Percentiles rank a stretch among this genome's conserved stretches.
Evolutionary conservation across 768 basidiomycete species (phyloP).

Genomic region (Amanita rubescens): DNA sequence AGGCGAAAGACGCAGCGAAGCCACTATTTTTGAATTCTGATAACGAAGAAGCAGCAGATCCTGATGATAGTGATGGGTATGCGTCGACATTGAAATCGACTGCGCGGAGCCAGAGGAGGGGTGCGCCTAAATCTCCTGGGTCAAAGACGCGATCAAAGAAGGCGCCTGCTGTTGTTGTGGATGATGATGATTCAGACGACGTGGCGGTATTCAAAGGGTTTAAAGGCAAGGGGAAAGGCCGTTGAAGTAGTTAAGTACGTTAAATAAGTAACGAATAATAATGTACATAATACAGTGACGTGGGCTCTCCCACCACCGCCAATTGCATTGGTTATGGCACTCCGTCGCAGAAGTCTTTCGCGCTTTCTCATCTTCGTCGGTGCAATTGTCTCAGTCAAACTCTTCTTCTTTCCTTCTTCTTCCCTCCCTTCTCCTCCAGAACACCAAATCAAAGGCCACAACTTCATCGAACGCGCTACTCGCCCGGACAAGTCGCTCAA

Average conservation of each 20-base stretch:
- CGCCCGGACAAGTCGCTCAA: conserved; percentile 73
- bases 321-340: conserved; percentile 33
- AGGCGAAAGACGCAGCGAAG: not conserved
- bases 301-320: not conserved
- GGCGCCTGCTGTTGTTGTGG: conserved; percentile 33
- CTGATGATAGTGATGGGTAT: conserved; percentile 21
- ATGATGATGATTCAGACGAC: conserved; percentile 70
- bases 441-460: conserved; percentile 41
- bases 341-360: conserved; percentile 45
- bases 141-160: conserved; percentile 23
- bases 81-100: conserved; percentile 19
- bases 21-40: conserved; percentile 49
- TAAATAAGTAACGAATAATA: not conserved
- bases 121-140: conserved; percentile 14
- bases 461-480: conserved; percentile 48
- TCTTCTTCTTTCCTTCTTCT: conserved; percentile 30
- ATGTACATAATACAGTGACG: too few species aligned
- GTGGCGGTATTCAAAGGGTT: conserved; percentile 67
- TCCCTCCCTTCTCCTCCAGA: conserved; percentile 19
- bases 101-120: conserved; percentile 11
- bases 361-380: conserved; percentile 29
- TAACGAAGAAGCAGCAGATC: conserved; percentile 29
- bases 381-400: conserved; percentile 28
- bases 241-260: not conserved
- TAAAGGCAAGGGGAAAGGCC: conserved; percentile 23